These are phyloP conservation scores for Aspergillus alliaceus DNA, from an alignment of 2,329 filamentous ascomycete genomes.

Conservation along the genomic window DNA sequence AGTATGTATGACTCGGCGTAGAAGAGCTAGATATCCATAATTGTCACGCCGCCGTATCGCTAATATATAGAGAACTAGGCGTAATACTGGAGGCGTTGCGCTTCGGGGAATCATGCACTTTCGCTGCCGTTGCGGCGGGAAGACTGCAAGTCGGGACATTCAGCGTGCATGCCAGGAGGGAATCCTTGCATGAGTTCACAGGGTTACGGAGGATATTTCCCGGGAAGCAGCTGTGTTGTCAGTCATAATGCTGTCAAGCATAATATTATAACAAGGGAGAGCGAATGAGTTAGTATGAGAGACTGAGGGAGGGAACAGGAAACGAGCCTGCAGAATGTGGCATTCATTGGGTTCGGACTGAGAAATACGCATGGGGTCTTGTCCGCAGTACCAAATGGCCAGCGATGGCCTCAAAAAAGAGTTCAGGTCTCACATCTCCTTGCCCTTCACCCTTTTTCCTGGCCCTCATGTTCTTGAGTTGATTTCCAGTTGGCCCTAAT, in stretches of 20 bases:
- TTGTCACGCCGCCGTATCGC: background rate
- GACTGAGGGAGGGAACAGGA: background rate
- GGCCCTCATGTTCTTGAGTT: background rate
- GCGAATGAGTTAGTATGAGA: background rate
- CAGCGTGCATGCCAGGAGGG: background rate
- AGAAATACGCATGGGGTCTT: conserved; percentile 11
- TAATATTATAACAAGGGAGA: background rate
- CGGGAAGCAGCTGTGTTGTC: background rate
- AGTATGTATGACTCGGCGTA: background rate
- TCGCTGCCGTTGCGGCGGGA: background rate
- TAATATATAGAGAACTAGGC: background rate
- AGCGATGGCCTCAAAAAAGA: background rate
- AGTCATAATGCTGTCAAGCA: background rate
- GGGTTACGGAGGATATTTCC: background rate
- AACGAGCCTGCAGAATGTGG: conserved; percentile 3
- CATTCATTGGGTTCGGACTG: conserved; percentile 4
- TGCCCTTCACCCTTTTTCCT: background rate
- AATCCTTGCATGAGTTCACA: background rate
- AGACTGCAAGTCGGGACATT: background rate
- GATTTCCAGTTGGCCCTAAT: background rate
- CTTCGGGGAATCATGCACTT: background rate
- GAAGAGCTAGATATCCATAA: background rate
- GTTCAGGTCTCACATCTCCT: background rate
- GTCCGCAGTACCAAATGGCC: background rate
- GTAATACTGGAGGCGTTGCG: background rate